Conservation (phyloP, 2,329 filamentous ascomycete genomes). For the Ceratocystis albifundus region DNA sequence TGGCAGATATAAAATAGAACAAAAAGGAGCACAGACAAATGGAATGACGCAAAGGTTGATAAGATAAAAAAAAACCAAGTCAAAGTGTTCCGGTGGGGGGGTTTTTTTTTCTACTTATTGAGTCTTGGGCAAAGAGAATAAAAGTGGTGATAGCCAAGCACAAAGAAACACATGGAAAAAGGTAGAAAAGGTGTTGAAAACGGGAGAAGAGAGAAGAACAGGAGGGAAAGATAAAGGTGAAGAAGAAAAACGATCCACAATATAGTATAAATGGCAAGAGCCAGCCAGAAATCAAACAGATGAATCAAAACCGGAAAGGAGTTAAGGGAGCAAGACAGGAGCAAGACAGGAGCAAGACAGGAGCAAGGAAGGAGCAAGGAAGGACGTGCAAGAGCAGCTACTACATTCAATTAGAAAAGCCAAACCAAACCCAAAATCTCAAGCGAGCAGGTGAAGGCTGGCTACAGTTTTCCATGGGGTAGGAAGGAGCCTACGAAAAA, state of each 20-base stretch:
- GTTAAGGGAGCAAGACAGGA: neutral
- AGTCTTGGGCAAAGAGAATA: neutral
- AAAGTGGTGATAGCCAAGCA: neutral
- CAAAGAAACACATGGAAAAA: neutral
- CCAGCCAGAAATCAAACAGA: neutral
- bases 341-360: neutral
- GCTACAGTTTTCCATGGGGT: conserved; percentile 4
- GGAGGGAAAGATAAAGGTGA: neutral
- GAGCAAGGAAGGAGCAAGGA: neutral
- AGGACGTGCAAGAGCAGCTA: conserved; percentile 1
- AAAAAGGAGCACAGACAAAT: conserved; percentile 8
- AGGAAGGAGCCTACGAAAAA: neutral
- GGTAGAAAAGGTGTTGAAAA: neutral
- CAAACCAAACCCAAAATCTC: neutral
- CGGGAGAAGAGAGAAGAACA: neutral
- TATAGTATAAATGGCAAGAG: neutral
- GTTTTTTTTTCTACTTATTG: neutral
- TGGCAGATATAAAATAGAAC: conserved; percentile 14
- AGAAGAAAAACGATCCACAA: neutral
- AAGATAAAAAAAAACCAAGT: conserved; percentile 2
- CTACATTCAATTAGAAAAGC: neutral
- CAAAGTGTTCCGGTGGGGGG: neutral
- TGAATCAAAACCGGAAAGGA: neutral
- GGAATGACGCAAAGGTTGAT: neutral
- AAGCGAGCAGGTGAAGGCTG: conserved; percentile 1